Base-by-base conservation (phyloP, 176 grass and related monocot species). In the Avena eriantha region DNA sequence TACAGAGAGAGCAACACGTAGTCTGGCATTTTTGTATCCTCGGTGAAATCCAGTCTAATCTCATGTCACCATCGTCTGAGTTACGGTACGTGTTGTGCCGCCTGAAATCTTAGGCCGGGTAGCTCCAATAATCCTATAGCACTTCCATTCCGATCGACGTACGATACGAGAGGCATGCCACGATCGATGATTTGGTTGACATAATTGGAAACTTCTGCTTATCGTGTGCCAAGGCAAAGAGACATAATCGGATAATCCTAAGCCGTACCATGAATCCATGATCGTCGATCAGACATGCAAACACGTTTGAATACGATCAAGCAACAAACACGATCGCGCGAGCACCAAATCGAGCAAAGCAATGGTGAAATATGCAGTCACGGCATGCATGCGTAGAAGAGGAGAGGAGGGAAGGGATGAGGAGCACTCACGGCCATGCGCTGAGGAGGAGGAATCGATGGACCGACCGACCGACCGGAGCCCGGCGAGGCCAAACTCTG, bases 361-460 rank as follows among this genome's bases (percentile, higher is more conserved):
- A 47, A 47, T 47, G 39, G 39, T 1, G 39, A 41, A 41, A 41
- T 41, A 41, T 41, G 36, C 36, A 41, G 6, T 7, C 36, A 39
- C 36, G 6, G 6, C 6, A 73, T 49, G 34, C 46, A 22, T 41
- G 57, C 73, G 8, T 4, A 0, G 2, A 76, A 41, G 39, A 11
- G 18, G 22, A 64, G 49, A 61, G 6, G 24, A 77, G 12, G n/a
- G 1, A 26, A 29, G 14, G 24, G n/a, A 81, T 46, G 58, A 1
- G 78, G 49, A 87, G 41, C 15, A 91, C 89, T 88, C 77, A 91
- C 89, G 17, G 89, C 89, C 89, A 91, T 91, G 14, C 82, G 77
- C 69, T 19, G 49, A 23, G 49, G 89, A 80, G 29, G 29, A 76
- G 14, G 29, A 69, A 18, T 43, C 26, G 66, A 22, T 34, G n/a